Percentiles rank a stretch among this genome's conserved stretches.
Evolutionary conservation across 352 stramenopile species (phyloP).

Genomic region (Phytophthora cactorum): DNA sequence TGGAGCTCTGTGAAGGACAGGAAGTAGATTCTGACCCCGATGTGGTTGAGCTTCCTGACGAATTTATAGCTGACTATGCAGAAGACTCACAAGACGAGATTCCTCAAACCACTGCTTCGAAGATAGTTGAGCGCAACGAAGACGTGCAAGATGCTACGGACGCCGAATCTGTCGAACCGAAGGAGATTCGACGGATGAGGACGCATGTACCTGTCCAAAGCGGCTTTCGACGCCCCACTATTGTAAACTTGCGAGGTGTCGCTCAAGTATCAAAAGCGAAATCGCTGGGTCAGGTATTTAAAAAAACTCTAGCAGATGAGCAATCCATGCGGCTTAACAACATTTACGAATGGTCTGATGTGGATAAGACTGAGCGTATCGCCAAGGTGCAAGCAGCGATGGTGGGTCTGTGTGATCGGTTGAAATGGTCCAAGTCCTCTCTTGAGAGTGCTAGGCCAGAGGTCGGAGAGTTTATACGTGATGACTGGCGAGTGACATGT

Average conservation of each 20-base stretch:
- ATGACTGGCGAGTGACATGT: conserved; percentile 25
- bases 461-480: conserved; percentile 5
- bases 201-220: not conserved
- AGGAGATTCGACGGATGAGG: conserved; percentile 6
- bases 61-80: not conserved
- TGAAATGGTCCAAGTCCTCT: conserved; percentile 27
- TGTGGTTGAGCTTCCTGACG: conserved; percentile 1
- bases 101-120: not conserved
- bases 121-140: not conserved
- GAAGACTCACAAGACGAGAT: not conserved
- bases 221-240: conserved; percentile 14
- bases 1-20: conserved; percentile 14
- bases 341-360: conserved; percentile 53
- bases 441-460: not conserved
- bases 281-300: no score
- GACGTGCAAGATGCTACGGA: conserved; percentile 20
- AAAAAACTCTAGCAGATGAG: no score
- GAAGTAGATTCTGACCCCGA: not conserved
- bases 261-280: not conserved
- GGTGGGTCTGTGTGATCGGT: conserved; percentile 30
- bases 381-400: conserved; percentile 49
- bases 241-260: conserved; percentile 4
- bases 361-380: conserved; percentile 57
- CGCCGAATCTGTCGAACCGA: conserved; percentile 23
- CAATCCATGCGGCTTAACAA: conserved; percentile 10